Percentiles rank a stretch among this genome's conserved stretches.
Conservation (phyloP, 805 yeast species). For the Zygotorulaspora chibaensis region DNA sequence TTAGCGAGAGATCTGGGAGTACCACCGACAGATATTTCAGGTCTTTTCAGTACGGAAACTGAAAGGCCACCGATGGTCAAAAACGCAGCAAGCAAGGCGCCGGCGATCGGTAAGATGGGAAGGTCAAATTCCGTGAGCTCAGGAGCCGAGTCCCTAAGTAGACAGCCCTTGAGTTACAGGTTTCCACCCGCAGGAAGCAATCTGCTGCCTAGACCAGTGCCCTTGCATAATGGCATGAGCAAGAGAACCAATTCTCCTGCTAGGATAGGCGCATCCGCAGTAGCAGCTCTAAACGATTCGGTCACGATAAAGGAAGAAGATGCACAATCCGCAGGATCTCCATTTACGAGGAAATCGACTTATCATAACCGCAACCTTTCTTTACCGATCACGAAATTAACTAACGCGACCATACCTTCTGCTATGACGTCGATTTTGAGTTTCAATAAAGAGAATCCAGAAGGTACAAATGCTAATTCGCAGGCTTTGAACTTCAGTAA, state of each 20-base stretch:
- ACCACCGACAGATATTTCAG: slow-evolving; percentile 61
- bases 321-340: background rate
- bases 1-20: slow-evolving; percentile 57
- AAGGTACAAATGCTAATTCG: background rate
- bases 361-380: slow-evolving; percentile 23
- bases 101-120: background rate
- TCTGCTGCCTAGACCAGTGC: slow-evolving; percentile 10
- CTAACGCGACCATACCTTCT: slow-evolving; percentile 10
- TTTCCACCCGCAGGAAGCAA: slow-evolving; percentile 20
- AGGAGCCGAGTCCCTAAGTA: slow-evolving; percentile 1
- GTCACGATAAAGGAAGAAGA: slow-evolving; percentile 29
- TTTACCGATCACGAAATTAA: slow-evolving; percentile 16
- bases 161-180: slow-evolving; percentile 17
- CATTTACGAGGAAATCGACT: slow-evolving; percentile 1
- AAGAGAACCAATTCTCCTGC: slow-evolving; percentile 60
- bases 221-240: slow-evolving; percentile 3
- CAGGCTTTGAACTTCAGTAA: background rate
- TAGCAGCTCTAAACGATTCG: slow-evolving; percentile 43
- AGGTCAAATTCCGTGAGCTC: background rate
- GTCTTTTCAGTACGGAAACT: slow-evolving; percentile 39
- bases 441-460: slow-evolving; percentile 12
- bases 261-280: slow-evolving; percentile 68
- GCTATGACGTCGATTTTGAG: slow-evolving; percentile 25
- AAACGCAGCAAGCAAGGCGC: background rate
- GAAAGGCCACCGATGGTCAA: background rate